Evolutionary conservation across 371 early-diverging fungal genomes (phyloP).

Genomic region (Chytridium lagenaria): DNA sequence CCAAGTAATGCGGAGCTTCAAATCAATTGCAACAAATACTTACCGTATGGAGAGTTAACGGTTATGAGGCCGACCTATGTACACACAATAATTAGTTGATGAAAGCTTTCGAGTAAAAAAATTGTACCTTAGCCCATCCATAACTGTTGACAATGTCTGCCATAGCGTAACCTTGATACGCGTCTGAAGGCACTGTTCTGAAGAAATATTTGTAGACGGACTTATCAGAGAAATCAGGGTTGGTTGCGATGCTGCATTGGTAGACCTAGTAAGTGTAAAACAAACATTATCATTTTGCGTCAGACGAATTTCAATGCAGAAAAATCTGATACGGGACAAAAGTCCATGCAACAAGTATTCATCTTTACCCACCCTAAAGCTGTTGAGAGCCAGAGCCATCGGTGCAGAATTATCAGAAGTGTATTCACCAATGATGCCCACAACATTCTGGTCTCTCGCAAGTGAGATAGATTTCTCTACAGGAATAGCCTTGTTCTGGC

Average conservation of each 20-base stretch:
- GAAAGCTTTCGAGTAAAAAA: neutral
- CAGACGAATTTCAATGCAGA: too few species aligned
- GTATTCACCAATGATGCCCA: constrained; percentile 18
- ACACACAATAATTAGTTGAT: neutral
- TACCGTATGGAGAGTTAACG: constrained; percentile 16
- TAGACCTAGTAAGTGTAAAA: constrained; percentile 12
- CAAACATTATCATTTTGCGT: too few species aligned
- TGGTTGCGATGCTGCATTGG: neutral
- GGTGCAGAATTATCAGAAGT: constrained; percentile 3
- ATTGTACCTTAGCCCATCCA: constrained; percentile 7
- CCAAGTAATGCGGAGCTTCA: too few species aligned
- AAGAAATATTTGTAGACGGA: constrained; percentile 13
- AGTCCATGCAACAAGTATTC: too few species aligned
- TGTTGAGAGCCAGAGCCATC: constrained; percentile 16
- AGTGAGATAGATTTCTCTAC: constrained; percentile 4
- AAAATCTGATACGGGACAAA: too few species aligned
- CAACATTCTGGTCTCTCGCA: neutral
- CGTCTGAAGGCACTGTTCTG: constrained; percentile 17
- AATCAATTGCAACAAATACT: too few species aligned
- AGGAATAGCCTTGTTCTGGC: neutral
- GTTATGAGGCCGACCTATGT: constrained; percentile 7
- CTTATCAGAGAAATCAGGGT: constrained; percentile 16
- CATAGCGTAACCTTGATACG: constrained; percentile 15
- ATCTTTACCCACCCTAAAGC: constrained; percentile 2
- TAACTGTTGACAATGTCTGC: neutral